A percentile compares a stretch with the other conserved stretches of the same genome.
These are phyloP conservation scores for Erodium trifolium DNA, from an alignment of 441 rosid species.

Conservation along the genomic window DNA sequence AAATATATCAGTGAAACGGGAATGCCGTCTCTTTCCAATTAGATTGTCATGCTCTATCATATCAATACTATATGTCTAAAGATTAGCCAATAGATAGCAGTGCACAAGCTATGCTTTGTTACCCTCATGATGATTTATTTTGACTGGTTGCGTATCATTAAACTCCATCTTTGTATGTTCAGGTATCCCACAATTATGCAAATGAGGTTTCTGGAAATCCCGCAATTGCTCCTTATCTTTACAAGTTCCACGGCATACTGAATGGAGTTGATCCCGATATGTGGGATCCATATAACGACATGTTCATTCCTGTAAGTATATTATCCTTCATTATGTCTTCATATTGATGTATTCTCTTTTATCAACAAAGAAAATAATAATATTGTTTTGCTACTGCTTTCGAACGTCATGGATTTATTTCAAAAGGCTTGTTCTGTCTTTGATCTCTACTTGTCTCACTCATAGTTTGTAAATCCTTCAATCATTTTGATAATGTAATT, in stretches of 20 bases:
- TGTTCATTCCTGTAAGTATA: conserved; percentile 64
- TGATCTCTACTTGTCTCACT: conserved; percentile 4
- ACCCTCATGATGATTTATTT: neutral
- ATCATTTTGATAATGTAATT: conserved; percentile 10
- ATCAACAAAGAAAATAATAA: neutral
- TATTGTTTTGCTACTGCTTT: neutral
- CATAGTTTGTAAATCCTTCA: conserved; percentile 11
- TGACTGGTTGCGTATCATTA: neutral
- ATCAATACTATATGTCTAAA: neutral
- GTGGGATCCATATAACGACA: conserved; percentile 93
- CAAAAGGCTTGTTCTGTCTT: neutral
- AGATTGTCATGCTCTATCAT: neutral
- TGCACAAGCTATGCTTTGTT: neutral
- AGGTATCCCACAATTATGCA: conserved; percentile 81
- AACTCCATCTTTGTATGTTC: conserved; percentile 17
- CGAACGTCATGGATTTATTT: neutral
- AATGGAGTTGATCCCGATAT: conserved; percentile 94
- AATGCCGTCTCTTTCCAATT: neutral
- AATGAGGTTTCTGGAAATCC: conserved; percentile 80
- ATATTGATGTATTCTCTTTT: neutral
- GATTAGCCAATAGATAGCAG: neutral
- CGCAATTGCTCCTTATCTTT: conserved; percentile 57
- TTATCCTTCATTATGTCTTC: conserved; percentile 14
- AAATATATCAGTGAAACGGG: neutral
- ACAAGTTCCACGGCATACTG: conserved; percentile 82